Base-by-base conservation (phyloP, 768 basidiomycete genomes). In the Leccinum longicurvipes region DNA sequence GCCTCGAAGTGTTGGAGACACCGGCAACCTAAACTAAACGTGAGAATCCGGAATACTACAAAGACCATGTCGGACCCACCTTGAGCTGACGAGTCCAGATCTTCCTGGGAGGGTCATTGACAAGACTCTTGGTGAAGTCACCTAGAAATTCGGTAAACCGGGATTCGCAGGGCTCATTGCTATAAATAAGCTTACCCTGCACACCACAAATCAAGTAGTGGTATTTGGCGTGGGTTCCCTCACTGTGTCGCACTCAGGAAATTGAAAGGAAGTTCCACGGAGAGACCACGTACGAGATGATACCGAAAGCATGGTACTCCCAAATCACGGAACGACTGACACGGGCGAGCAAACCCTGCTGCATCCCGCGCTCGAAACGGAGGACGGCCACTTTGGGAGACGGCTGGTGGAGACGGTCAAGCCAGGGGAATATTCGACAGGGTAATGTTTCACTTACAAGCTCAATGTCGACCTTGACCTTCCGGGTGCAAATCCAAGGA, bases 291-390 rank as follows among this genome's bases (percentile, higher is more conserved):
- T 70, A 88, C 85, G 86, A 87, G 56, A 91, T 79, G 57, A 86
- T 84, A 51, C 88, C 89, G 57, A 91, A 91, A 29, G 87, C 86
- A 67, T 91, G 89, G 68, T 90, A 91, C 69, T 91, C 89, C 85
- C 83, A 82, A 59, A 90, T 77, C 29, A 85, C 78, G 19, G 82
- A 82, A 32, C 87, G 85, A 58, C 86, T 86, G 73, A 91, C 80
- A 53, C 89, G 82, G 21, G 84, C 84, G 31, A 91, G 76, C 27
- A 91, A 76, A 54, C 89, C 88, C 67, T 91, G 89, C 66, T 90
- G 89, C 87, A 91, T 91, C 50, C 89, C 89, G 63, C 89, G 83
- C 69, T 83, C 77, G 72, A 91, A 90, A 29, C 87, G 86, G 63
- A 91, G 76, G 57, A 91, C 78, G 6, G 87, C 89, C 7, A 88